Conservation (phyloP, 805 yeast species). For the Wickerhamomyces strasburgensis region DNA sequence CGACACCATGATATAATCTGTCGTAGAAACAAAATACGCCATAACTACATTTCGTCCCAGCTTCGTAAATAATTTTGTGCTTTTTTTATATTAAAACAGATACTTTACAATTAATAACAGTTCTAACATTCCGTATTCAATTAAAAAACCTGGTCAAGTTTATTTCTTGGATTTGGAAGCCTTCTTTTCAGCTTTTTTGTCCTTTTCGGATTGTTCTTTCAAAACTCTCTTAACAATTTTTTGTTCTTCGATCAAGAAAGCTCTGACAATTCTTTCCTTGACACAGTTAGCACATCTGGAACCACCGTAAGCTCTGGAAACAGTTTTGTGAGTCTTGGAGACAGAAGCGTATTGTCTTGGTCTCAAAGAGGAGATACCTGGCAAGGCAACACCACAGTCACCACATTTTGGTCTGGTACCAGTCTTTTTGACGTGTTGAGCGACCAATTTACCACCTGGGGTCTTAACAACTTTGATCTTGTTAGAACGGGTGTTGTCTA, state of each 20-base stretch:
- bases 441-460: conserved; percentile 99
- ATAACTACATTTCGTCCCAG: background rate
- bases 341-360: conserved; percentile 96
- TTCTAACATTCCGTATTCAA: conserved; percentile 6
- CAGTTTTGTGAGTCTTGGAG: conserved; percentile 96
- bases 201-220: conserved; percentile 92
- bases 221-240: conserved; percentile 99
- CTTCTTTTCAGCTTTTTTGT: conserved; percentile 55
- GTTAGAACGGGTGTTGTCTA: conserved; percentile 99
- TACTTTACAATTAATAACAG: conserved; percentile 7
- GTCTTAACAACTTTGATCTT: conserved; percentile 99
- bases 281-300: conserved; percentile 97
- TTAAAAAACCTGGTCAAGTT: conserved; percentile 14
- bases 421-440: conserved; percentile 91
- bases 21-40: too few relatives aligned
- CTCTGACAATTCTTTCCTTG: conserved; percentile 98
- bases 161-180: conserved; percentile 29
- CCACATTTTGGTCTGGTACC: conserved; percentile 83
- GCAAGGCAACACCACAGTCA: conserved; percentile 74
- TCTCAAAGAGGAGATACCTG: conserved; percentile 92
- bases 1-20: too few relatives aligned
- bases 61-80: conserved; percentile 10
- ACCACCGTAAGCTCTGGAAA: conserved; percentile 99
- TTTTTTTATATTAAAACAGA: conserved; percentile 18
- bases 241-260: conserved; percentile 99